Evolutionary conservation across 306 rosid genomes (phyloP), one percentile per base, ranked within the genome.

Genomic region (Canavalia gladiata): DNA sequence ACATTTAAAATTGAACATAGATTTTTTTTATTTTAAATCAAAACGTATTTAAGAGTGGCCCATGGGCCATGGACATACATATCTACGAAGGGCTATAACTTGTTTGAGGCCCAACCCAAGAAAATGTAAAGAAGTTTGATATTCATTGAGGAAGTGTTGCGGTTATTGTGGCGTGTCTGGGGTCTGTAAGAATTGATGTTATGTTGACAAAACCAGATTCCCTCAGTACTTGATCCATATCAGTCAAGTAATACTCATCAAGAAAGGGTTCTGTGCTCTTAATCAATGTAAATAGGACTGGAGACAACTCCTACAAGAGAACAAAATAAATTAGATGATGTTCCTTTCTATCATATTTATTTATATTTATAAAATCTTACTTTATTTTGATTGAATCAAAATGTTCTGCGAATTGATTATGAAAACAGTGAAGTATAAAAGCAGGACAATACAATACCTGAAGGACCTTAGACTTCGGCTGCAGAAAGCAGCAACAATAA

Each of bases 211-310:
- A 89, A 30, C 91, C 92, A 82, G 59, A 84, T 67, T 89, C 81
- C 31, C 62, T 87, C 86, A 91, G 60, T 74, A 83, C 86, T 75
- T 46, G 83, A 68, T 87, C 92, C 80, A 89, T 50, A 72, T 89
- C 94, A 49, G 90, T 89, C 81, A 87, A 78, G 81, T 86, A 87
- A 72, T 87, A 91, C 85, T 91, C 94, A 70, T 91, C 92, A 2
- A 91, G 73, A 78, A 87, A 86, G 2, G 94, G 94, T 65, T 91
- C 92, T 28, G 92, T 91, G 84, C 91, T 89, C 87, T 91, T 91
- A 79, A 89, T 45, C 77, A 91, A 75, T 41, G 94, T 89, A 70
- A 89, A 89, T 62, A 91, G 74, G 0, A 85, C 92, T 0, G 92
- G 94, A 60, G 92, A 65, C 74, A 91, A 56, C 75, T 89, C 94